Evolutionary conservation across 768 basidiomycete species (phyloP), one percentile per base, ranked within the genome.

Genomic region (Tubosaeta sp.): DNA sequence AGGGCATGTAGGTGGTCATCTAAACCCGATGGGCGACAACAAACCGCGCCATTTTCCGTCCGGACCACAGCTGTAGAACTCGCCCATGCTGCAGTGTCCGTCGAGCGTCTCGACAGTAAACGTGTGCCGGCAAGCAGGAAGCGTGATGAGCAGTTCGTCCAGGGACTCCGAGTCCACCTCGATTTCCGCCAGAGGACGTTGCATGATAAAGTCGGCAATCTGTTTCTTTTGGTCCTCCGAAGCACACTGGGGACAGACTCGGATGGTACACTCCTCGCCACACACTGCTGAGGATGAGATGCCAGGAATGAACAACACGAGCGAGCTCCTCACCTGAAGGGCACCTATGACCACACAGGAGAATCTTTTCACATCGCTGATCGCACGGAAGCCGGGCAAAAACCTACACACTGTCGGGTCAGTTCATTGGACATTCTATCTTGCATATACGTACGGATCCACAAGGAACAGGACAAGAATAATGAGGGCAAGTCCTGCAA

Each of bases 311-410:
- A 8, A 42, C 10, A 19, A 22, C 7, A 25, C 19, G 6, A 22
- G 39, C 6, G 6, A 38, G 33, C 29, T 6, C 12, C 73, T 46
- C 60, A 86, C 86, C 78, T 33, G 85, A 87, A 14, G 84, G 82
- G 56, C 87, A 88, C 33, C 58, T 71, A 62, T 87, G 85, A 10
- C 84, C 83, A 61, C 86, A 88, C 6, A 37, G 2, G 11, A 88
- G 72, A 0, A 48, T n/a, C 12, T 71, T 71, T 13, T 66, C 56
- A 51, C 86, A 88, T 0, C 73, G 76, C 43, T 64, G 49, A 53
- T 88, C 81, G 55, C 86, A 87, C 2, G 86, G n/a, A n/a, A n/a
- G n/a, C n/a, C n/a, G n/a, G n/a, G n/a, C 71, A 62, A 86, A 89
- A 19, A 84, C 73, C 85, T 86, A 44, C 6, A 17, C 5, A 46